Conservation (phyloP, 225 moss, liverwort and hornwort genomes). For the Polytrichum commune region DNA sequence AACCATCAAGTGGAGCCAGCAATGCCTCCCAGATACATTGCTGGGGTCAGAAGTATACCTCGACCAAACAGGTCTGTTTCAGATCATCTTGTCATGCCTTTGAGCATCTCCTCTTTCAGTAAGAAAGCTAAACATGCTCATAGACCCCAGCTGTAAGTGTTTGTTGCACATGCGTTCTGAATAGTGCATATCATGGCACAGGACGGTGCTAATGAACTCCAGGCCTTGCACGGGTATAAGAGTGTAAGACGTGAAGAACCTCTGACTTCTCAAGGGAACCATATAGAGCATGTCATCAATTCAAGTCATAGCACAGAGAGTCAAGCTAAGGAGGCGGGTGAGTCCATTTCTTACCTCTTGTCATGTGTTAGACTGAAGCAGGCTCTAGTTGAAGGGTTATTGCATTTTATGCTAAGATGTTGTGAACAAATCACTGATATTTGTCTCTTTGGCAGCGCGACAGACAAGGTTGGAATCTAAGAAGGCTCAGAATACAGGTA, state of each 20-base stretch:
- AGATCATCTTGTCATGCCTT: neutral
- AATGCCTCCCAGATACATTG: conserved; percentile 39
- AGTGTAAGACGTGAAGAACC: conserved; percentile 47
- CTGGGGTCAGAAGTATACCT: conserved; percentile 58
- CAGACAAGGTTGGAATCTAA: conserved; percentile 32
- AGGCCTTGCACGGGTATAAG: conserved; percentile 77
- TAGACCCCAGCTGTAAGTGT: neutral
- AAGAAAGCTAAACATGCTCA: no score
- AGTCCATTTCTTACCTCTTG: neutral
- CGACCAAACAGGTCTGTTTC: conserved; percentile 27
- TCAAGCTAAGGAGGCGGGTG: conserved; percentile 31
- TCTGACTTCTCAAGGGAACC: conserved; percentile 33
- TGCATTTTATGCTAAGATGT: neutral
- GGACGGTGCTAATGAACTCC: conserved; percentile 38
- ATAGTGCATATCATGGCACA: conserved; percentile 19
- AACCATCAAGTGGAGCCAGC: conserved; percentile 24
- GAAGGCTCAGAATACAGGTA: conserved; percentile 47
- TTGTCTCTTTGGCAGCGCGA: conserved; percentile 15
- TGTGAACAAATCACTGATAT: neutral
- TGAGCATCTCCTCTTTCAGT: no score
- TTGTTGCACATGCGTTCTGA: neutral
- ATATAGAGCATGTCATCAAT: conserved; percentile 29
- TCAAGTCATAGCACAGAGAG: conserved; percentile 19
- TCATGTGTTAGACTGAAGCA: no score
- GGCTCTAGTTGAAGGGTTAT: no score